Evolutionary conservation across 1,284 basidiomycete species (phyloP), one percentile per base, ranked within the genome.

Genomic region (Phylloboletellus chloephorus): DNA sequence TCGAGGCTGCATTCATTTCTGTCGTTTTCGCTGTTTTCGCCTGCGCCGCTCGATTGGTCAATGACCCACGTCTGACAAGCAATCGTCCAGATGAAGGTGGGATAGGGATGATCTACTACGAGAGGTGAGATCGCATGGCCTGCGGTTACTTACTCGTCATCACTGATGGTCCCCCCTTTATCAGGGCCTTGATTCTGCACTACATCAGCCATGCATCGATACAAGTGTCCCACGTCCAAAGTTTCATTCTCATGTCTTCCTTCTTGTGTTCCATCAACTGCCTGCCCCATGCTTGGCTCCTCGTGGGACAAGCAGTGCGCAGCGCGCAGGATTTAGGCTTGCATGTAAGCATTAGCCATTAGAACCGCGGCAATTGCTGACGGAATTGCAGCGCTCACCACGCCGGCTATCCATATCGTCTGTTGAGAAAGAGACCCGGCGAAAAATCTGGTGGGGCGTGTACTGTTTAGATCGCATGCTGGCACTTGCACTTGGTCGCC

Each of bases 371-470:
- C 21, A 25, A n/a, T 44, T 37, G 12, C 43, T 61, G 29, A 54
- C 50, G 40, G 46, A 37, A 43, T 28, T 44, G 38, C 53, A 91
- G 88, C 84, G 90, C 47, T 88, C 87, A 3, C 83, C 88, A 7
- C 77, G 82, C 38, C 77, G 86, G 31, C 72, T 91, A 43, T 61
- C 71, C 11, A 69, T 90, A 30, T 67, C 77, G 19, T 71, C 82
- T 28, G 75, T 86, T 31, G 87, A 92, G 60, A 91, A 90, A 65
- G 88, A 93, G 65, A 88, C 88, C 0, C 79, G 88, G 23, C 72
- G 83, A 39, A 88, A 91, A 63, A 82, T 90, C 34, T 93, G 90
- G 88, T 92, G 89, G 88, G 82, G 85, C 25, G 83, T 91, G 19
- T 93, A 93, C 56, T 81, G 81, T 12, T 69, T 93, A 20, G 90